Percentiles rank a stretch among this genome's conserved stretches.
Conservation (phyloP, 192 early-diverging fungal species). For the Coemansia sp. region DNA sequence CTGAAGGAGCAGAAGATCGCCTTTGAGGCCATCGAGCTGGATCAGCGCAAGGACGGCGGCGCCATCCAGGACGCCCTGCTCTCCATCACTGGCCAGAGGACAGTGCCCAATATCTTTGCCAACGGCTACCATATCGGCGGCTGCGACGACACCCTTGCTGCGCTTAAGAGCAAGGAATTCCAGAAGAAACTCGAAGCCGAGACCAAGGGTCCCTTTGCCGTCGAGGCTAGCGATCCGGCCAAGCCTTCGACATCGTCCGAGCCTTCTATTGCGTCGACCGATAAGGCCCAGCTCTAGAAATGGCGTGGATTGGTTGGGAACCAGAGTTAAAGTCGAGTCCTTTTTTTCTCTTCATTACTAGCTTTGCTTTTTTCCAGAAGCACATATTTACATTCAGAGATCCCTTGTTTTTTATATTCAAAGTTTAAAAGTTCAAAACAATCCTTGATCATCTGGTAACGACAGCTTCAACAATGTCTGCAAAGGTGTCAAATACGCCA, state of each 20-base stretch:
- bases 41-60: constrained; percentile 49
- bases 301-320: no score
- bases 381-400: no score
- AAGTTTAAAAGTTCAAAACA: no score
- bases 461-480: constrained; percentile 63
- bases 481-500: constrained; percentile 63
- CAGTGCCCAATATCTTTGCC: constrained; percentile 75
- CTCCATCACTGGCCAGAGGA: constrained; percentile 61
- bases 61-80: constrained; percentile 62
- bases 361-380: constrained; percentile 1
- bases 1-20: constrained; percentile 38
- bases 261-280: neutral
- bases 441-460: constrained; percentile 27
- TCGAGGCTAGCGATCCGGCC: constrained; percentile 8
- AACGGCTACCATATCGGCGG: constrained; percentile 66
- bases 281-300: constrained; percentile 20
- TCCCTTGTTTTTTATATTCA: no score
- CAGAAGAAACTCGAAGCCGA: constrained; percentile 44
- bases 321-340: neutral
- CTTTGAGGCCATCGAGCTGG: constrained; percentile 57
- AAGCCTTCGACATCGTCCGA: neutral
- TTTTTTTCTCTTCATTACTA: no score
- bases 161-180: constrained; percentile 51
- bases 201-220: constrained; percentile 8
- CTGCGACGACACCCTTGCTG: constrained; percentile 55